phyloP scores from a whole-genome alignment of 2,329 filamentous ascomycete species.

The Blastomyces parvus region DNA sequence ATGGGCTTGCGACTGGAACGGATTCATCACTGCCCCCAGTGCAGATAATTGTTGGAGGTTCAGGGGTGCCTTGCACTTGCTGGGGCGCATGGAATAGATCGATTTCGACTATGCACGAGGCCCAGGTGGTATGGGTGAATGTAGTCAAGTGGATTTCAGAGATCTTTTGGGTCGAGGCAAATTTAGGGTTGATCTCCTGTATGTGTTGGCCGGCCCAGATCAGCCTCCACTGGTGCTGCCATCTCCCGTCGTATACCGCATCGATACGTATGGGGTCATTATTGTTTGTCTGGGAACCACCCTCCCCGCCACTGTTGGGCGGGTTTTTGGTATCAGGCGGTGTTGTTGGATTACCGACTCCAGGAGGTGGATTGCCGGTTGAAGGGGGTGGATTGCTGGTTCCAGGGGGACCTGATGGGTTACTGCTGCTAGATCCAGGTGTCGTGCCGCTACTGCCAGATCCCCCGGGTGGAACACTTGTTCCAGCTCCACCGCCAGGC shows the following conservation, averaged over 20 bases:
- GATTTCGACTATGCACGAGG: neutral
- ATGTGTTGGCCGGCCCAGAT: conserved; percentile 3
- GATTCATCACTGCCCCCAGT: neutral
- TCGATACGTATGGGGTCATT: neutral
- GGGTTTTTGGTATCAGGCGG: neutral
- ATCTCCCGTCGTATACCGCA: conserved; percentile 1
- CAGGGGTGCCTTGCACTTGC: neutral
- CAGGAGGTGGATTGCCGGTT: neutral
- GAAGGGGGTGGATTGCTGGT: neutral
- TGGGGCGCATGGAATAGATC: neutral
- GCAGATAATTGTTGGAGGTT: neutral
- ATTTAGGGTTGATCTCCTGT: conserved; percentile 3
- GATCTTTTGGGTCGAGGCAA: neutral
- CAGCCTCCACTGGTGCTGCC: conserved; percentile 3
- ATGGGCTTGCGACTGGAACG: neutral
- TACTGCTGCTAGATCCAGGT: neutral
- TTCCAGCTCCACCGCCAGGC: too few relatives aligned
- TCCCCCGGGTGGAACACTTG: neutral
- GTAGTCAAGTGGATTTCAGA: neutral
- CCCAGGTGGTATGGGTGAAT: conserved; percentile 2
- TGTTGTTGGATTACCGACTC: neutral
- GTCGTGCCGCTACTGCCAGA: neutral
- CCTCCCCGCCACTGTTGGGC: neutral
- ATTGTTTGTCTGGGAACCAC: neutral
- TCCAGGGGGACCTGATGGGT: neutral